Evolutionary conservation across 2,329 filamentous ascomycete species (phyloP).

Genomic region (Penicillium sp.): DNA sequence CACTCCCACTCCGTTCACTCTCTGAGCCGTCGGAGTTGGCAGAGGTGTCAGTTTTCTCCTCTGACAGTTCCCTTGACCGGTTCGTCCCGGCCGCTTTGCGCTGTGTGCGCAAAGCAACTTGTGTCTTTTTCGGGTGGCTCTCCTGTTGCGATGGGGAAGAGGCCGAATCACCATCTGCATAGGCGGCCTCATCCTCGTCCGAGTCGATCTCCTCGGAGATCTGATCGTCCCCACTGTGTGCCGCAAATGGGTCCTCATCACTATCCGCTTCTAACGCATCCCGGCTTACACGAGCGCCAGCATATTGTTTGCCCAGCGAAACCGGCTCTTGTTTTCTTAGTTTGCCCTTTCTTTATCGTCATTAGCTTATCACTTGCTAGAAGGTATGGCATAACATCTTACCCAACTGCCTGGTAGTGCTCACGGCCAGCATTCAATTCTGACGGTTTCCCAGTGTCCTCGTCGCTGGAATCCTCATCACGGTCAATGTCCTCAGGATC

Average conservation of each 20-base stretch:
- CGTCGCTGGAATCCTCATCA: slow-evolving; percentile 51
- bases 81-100: neutral
- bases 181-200: slow-evolving; percentile 1
- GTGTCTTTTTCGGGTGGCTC: too few relatives aligned
- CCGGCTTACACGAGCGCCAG: slow-evolving; percentile 68
- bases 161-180: neutral
- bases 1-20: slow-evolving; percentile 11
- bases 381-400: slow-evolving; percentile 11
- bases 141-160: too few relatives aligned
- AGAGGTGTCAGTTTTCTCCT: too few relatives aligned
- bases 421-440: slow-evolving; percentile 61
- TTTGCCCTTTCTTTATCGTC: slow-evolving; percentile 63
- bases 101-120: too few relatives aligned
- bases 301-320: slow-evolving; percentile 71
- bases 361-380: slow-evolving; percentile 10
- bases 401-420: slow-evolving; percentile 77
- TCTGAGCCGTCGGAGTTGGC: too few relatives aligned
- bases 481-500: slow-evolving; percentile 68
- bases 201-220: slow-evolving; percentile 17
- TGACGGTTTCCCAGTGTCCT: slow-evolving; percentile 46
- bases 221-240: slow-evolving; percentile 30
- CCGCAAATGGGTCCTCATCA: slow-evolving; percentile 44
- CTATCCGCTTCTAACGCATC: slow-evolving; percentile 57
- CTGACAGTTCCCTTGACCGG: too few relatives aligned
- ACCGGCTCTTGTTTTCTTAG: slow-evolving; percentile 66